Evolutionary conservation across 495 filamentous ascomycete genomes (phyloP).

Genomic region (Articulospora tetracladia): DNA sequence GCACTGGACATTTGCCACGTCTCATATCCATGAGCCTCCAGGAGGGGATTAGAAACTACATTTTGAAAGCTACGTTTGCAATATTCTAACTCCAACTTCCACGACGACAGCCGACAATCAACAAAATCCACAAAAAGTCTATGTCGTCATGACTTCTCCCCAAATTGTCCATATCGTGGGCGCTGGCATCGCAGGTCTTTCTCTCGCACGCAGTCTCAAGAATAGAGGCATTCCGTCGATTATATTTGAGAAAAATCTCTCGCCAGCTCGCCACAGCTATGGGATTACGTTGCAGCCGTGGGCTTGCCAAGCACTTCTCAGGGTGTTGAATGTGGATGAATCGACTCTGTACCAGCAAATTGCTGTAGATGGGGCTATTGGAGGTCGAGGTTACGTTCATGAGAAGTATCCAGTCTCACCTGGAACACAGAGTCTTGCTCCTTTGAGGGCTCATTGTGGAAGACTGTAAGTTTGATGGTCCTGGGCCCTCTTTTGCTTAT

Average conservation of each 20-base stretch:
- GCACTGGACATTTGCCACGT: background rate
- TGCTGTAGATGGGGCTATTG: constrained; percentile 24
- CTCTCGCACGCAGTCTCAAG: constrained; percentile 6
- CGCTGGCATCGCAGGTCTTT: constrained; percentile 27
- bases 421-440: background rate
- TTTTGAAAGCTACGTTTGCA: too few species aligned
- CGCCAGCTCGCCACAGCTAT: constrained; percentile 26
- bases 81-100: background rate
- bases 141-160: constrained; percentile 5
- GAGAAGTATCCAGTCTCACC: background rate
- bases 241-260: constrained; percentile 28
- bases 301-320: constrained; percentile 32
- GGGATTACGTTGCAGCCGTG: constrained; percentile 32
- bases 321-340: constrained; percentile 30
- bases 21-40: background rate
- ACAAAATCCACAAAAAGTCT: background rate
- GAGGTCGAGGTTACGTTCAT: background rate
- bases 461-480: background rate
- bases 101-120: background rate
- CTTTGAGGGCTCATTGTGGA: constrained; percentile 1
- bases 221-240: constrained; percentile 26
- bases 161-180: constrained; percentile 5
- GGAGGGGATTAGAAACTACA: background rate
- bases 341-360: constrained; percentile 22
- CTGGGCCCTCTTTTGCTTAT: background rate